Base-by-base conservation (phyloP, 2,329 filamentous ascomycete species). In the Pseudogymnoascus sp. region DNA sequence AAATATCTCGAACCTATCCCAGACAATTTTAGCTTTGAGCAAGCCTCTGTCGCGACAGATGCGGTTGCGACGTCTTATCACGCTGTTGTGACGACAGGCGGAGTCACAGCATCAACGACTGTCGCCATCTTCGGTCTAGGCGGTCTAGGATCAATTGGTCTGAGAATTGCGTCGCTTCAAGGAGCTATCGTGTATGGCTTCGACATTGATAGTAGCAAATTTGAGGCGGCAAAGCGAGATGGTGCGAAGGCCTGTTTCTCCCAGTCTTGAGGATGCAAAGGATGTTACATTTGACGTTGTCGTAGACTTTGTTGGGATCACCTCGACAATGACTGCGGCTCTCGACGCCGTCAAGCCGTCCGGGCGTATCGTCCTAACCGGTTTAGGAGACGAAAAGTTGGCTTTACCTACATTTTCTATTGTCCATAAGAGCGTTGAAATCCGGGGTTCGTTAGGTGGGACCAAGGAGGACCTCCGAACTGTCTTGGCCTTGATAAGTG, bases 101-200 rank as follows among this genome's bases (percentile, higher is more conserved):
- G 61, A 23, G 62, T 62, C 18, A 25, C 25, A 42, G n/a, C 63
- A 2, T 16, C 23, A 7, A 60, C 21, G n/a, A 66, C n/a, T 1
- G 60, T 66, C 16, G 65, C 25, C 1, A 62, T 66, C n/a, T 28
- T 66, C 35, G 65, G 65, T 18, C 60, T 66, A 12, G 65, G 65
- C 2, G 65, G 65, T 12, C n/a, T 66, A 16, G 63, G 65, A 35
- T 28, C 53, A 23, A 23, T 23, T 40, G 65, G 53, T 10, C 14
- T 63, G 12, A 35, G 56, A 14, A 23, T 66, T 16, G 65, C 65
- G 10, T 56, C 42, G 16, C 56, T 65, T 35, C 56, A 63, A 62
- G 61, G 63, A n/a, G 65, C 63, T 4, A 62, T 33, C 5, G 65
- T 66, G 4, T 66, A 66, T 37, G 65, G 63, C 16, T 14, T 66